Evolutionary conservation across 78 protist genomes (phyloP).

Genomic region (Isochrysis galbana): DNA sequence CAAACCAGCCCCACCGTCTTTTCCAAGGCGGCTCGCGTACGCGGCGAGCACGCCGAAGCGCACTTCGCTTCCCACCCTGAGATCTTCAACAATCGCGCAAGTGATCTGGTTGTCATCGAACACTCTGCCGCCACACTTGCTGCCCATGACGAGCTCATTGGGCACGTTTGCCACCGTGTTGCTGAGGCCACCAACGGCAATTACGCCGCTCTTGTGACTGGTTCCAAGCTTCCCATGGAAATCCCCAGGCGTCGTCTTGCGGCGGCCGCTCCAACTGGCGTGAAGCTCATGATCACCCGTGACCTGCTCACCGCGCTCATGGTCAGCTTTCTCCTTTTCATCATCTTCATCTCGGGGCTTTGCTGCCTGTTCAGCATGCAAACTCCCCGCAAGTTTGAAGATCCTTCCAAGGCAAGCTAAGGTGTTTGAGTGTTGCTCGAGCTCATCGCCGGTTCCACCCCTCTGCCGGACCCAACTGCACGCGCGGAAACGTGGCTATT

Average conservation of each 20-base stretch:
- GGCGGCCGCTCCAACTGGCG: neutral
- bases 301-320: neutral
- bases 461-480: too few relatives aligned
- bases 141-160: neutral
- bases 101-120: neutral
- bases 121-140: neutral
- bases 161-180: neutral
- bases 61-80: neutral
- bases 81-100: neutral
- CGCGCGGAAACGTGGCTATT: too few relatives aligned
- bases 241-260: too few relatives aligned
- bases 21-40: neutral
- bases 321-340: neutral
- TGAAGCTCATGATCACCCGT: neutral
- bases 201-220: neutral
- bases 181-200: neutral
- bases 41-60: neutral
- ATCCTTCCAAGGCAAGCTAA: neutral
- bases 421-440: too few relatives aligned
- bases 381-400: neutral
- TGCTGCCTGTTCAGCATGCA: constrained; percentile 8
- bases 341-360: neutral
- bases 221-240: neutral
- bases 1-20: neutral
- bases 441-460: too few relatives aligned